Base-by-base conservation (phyloP, 2,329 filamentous ascomycete genomes). In the Trichoderma sp. region DNA sequence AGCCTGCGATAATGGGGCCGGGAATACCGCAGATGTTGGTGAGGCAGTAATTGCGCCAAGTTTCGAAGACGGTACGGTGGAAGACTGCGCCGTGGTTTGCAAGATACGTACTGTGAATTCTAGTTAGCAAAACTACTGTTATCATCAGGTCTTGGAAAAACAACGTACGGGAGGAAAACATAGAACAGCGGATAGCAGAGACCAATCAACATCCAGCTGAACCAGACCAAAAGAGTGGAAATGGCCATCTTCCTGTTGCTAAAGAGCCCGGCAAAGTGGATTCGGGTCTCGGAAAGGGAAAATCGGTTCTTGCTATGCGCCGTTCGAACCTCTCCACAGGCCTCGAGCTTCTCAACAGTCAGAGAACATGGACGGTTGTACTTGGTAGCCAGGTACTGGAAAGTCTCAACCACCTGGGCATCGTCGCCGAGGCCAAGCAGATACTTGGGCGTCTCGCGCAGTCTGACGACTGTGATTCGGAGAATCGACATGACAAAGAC, bases 151-250 rank as follows among this genome's bases (percentile, higher is more conserved):
- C 11, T 46, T 54, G 18, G 18, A 11, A 21, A 26, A 59, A 43
- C 18, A 3, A 78, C 80, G 71, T 76, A 84, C 81, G 88, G 88
- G 1, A 93, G 80, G 76, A 93, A 94, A 65, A 92, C 90, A 72
- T 91, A 91, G 78, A 91, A 94, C 0, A 94, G 81, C 0, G 91
- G 91, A 73, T 93, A 93, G 0, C 89, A 90, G 0, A 93, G 83
- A 7, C 91, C 90, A 39, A 92, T 91, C 2, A 91, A 75, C 0
- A 86, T 83, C 91, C 91, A 93, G 0, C 87, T 89, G 6, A 90
- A 75, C 86, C 89, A 91, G 71, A 93, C 87, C 69, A 93, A 79
- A 0, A 80, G 71, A 0, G 90, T 93, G 0, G 87, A 90, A 2
- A 89, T 75, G 1, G 81, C 86, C 67, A 92, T 86, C 68, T 82